Conservation (phyloP, 345 rosid species). For the Arabidopsis arenosa region DNA sequence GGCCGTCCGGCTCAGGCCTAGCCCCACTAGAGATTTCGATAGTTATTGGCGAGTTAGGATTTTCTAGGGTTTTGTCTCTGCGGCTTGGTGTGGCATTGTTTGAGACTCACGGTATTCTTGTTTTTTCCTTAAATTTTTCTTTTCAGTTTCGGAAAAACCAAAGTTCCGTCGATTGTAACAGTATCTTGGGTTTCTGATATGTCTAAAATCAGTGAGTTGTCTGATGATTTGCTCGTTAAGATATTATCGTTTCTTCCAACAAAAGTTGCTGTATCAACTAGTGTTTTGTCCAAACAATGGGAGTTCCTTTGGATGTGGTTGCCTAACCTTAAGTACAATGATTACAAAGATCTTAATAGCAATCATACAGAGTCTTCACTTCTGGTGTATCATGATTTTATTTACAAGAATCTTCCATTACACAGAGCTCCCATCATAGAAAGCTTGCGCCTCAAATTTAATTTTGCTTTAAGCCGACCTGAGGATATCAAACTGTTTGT, state of each 20-base stretch:
- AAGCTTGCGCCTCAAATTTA: background rate
- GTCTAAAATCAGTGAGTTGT: background rate
- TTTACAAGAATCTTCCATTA: background rate
- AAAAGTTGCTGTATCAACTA: background rate
- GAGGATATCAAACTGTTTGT: background rate
- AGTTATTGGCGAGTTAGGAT: too few relatives aligned
- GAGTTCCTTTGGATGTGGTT: slow-evolving; percentile 15
- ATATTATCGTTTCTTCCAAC: slow-evolving; percentile 7
- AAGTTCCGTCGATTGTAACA: too few relatives aligned
- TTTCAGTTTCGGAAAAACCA: too few relatives aligned
- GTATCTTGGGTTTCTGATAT: background rate
- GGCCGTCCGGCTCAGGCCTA: too few relatives aligned
- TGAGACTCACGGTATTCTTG: too few relatives aligned
- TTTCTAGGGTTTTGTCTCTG: too few relatives aligned
- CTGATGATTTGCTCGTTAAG: background rate
- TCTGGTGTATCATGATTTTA: too few relatives aligned
- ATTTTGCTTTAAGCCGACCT: background rate
- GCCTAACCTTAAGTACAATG: background rate
- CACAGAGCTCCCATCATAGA: background rate
- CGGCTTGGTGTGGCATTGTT: too few relatives aligned
- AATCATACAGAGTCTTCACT: background rate
- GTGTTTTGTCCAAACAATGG: slow-evolving; percentile 7
- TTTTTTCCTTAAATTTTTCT: too few relatives aligned
- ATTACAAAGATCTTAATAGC: background rate
- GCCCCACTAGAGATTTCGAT: too few relatives aligned